A percentile compares a stretch with the other conserved stretches of the same genome.
Evolutionary conservation across 164 flowering plant species (phyloP).

Genomic region (Nelumbo lutea): DNA sequence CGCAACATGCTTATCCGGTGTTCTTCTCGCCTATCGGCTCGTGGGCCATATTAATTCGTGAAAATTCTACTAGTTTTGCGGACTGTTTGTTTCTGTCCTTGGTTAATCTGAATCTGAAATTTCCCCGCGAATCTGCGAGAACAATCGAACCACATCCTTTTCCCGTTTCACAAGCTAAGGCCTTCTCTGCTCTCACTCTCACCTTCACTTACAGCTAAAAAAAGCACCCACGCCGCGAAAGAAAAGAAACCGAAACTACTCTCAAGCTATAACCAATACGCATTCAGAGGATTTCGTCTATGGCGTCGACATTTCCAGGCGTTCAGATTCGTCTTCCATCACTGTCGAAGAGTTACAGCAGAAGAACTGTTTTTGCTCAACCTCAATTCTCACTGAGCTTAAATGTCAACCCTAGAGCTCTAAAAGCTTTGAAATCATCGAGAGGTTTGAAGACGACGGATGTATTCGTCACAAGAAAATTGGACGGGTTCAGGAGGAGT

Average conservation of each 20-base stretch:
- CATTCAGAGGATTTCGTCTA: conserved; percentile 15
- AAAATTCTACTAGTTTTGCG: conserved; percentile 6
- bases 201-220: too few species aligned
- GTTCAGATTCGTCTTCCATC: conserved; percentile 18
- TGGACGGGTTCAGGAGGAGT: conserved; percentile 17
- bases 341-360: conserved; percentile 6
- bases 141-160: too few species aligned
- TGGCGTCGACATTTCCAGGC: conserved; percentile 34
- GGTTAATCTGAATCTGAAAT: conserved; percentile 13
- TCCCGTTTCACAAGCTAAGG: neutral
- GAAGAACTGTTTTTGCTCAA: conserved; percentile 21
- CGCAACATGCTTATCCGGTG: conserved; percentile 8
- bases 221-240: neutral
- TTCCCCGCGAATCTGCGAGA: neutral
- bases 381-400: conserved; percentile 30
- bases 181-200: neutral
- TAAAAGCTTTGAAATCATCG: conserved; percentile 20
- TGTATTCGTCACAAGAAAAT: conserved; percentile 16
- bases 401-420: conserved; percentile 16
- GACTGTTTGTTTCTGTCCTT: neutral
- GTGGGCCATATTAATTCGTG: neutral
- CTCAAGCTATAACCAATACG: neutral
- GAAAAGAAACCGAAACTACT: neutral
- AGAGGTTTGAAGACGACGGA: conserved; percentile 21
- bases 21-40: neutral